Evolutionary conservation across 1,284 basidiomycete genomes (phyloP), one percentile per base, ranked within the genome.

Genomic region (Athelia sp.): DNA sequence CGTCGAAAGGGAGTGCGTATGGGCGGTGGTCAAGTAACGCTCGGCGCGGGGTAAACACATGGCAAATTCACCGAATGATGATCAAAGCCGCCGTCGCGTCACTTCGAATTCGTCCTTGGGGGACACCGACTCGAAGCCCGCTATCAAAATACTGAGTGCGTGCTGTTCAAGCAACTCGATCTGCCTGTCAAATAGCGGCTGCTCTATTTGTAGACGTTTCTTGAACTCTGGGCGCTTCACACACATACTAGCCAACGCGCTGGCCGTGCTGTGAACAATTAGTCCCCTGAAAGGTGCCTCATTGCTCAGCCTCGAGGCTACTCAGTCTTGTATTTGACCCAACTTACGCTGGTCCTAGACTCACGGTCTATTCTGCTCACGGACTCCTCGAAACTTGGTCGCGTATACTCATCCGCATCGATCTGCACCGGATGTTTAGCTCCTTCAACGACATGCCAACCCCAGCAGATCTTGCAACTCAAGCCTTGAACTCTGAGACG

Each of bases 381-480:
- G 24, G 26, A 22, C 18, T 14, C 48, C 21, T 32, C 34, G 17
- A 49, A 18, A 21, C 23, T 21, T 14, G 46, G 17, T 47, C 14
- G n/a, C 47, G 26, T 29, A 29, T 29, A 29, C 26, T 13, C 26
- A 29, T 29, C 26, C 26, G 26, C 26, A 29, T 23, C 32, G 40
- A 29, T 13, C 26, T 29, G 26, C 26, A 42, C 40, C 47, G 43
- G 29, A 68, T 78, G 75, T 78, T 75, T 64, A 79, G 72, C 66
- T 75, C 76, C 53, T 77, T 84, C 56, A 76, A 83, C 54, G 69
- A 72, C 38, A 79, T 79, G 72, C 66, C 75, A 48, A 81, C 76
- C 52, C 86, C 89, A 55, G 79, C 82, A 43, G 84, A 89, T 56
- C 68, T 89, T 11, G 87, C 87, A 38, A 80, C 78, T 26, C 79